These are phyloP conservation scores for Saccharomyces hybrid DNA, from an alignment of 1,139 yeast species.

Conservation along the genomic window DNA sequence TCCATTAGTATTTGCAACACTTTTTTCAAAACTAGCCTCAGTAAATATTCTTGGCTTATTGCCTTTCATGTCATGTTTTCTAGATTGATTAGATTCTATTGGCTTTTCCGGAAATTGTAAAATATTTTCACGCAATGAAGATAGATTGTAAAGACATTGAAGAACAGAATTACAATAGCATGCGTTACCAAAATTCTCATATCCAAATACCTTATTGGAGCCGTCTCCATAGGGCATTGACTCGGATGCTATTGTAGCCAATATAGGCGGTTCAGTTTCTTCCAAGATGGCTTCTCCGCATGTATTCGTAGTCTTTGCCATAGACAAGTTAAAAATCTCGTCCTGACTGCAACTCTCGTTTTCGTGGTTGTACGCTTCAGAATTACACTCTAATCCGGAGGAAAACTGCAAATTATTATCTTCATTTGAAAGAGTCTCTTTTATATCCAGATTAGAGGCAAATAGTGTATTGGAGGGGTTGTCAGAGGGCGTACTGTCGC, in stretches of 20 bases:
- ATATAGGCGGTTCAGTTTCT: not conserved
- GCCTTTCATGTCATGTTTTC: constrained; percentile 38
- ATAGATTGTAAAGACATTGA: constrained; percentile 73
- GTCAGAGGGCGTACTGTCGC: not conserved
- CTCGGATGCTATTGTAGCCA: constrained; percentile 5
- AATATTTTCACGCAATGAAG: constrained; percentile 54
- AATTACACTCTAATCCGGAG: not conserved
- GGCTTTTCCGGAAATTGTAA: constrained; percentile 37
- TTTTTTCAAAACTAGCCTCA: constrained; percentile 14
- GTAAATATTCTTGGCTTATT: constrained; percentile 40
- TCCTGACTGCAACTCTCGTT: not conserved
- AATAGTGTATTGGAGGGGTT: not conserved
- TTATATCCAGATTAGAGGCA: not conserved
- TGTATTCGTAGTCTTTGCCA: not conserved
- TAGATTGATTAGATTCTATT: constrained; percentile 22
- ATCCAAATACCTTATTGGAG: constrained; percentile 67
- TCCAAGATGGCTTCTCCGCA: not conserved
- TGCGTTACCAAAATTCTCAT: constrained; percentile 89
- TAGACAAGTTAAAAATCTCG: not conserved
- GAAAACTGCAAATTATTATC: not conserved
- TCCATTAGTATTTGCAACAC: not conserved
- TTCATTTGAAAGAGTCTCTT: not conserved
- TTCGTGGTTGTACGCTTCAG: not conserved
- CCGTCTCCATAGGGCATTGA: constrained; percentile 50
- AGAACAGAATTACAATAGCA: constrained; percentile 87